Percentiles rank a stretch among this genome's conserved stretches.
These are phyloP conservation scores for Balakata baccata DNA, from an alignment of 345 rosid species.

Conservation along the genomic window DNA sequence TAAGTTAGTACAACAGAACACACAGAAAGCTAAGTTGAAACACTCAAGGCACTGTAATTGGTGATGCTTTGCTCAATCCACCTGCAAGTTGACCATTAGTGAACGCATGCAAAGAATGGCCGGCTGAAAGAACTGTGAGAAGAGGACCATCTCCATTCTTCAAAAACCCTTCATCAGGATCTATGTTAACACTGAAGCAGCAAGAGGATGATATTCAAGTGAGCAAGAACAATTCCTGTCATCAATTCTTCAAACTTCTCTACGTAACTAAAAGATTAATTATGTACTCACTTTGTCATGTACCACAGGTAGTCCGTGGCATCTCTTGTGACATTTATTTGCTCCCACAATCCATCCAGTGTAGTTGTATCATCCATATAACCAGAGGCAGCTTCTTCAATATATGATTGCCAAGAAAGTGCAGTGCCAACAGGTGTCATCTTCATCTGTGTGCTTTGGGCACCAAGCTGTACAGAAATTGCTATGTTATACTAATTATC, in stretches of 20 bases:
- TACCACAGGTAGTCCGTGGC: slow-evolving; percentile 50
- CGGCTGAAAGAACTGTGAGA: slow-evolving; percentile 32
- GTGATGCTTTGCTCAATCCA: not conserved
- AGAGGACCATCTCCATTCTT: slow-evolving; percentile 64
- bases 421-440: slow-evolving; percentile 31
- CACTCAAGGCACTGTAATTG: not conserved
- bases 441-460: slow-evolving; percentile 31
- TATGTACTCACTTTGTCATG: slow-evolving; percentile 41
- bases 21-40: not conserved
- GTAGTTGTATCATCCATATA: slow-evolving; percentile 30
- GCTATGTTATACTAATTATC: not conserved
- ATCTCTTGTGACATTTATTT: slow-evolving; percentile 39
- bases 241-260: not conserved
- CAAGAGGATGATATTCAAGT: not conserved
- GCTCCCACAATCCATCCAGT: slow-evolving; percentile 36
- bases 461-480: slow-evolving; percentile 26
- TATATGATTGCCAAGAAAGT: slow-evolving; percentile 42
- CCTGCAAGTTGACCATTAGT: slow-evolving; percentile 33
- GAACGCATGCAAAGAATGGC: slow-evolving; percentile 33
- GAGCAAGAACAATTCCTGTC: not conserved
- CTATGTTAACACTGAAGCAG: slow-evolving; percentile 54
- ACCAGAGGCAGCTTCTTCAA: slow-evolving; percentile 38
- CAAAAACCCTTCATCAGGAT: slow-evolving; percentile 53
- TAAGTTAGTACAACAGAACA: slow-evolving; percentile 6
- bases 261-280: not conserved